A percentile compares a stretch with the other conserved stretches of the same genome.
Evolutionary conservation across 129 eudicot species (phyloP).

Genomic region (Glebionis coronaria): DNA sequence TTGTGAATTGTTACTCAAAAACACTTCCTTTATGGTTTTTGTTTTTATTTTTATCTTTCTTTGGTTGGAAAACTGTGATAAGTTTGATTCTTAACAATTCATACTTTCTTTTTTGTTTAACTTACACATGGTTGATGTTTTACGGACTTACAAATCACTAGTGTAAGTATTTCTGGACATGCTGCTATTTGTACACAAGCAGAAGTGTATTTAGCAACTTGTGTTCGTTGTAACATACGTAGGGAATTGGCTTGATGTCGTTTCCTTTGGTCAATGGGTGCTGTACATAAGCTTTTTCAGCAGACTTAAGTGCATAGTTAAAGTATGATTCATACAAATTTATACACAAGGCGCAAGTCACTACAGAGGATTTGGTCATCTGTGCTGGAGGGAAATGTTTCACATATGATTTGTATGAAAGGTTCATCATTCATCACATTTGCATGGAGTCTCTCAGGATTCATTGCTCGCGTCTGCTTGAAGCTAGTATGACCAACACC

Average conservation of each 20-base stretch:
- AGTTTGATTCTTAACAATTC: constrained; percentile 21
- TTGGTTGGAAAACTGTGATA: constrained; percentile 27
- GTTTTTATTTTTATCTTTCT: neutral
- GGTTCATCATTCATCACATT: neutral
- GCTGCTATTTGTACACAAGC: neutral
- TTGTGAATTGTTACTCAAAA: constrained; percentile 17
- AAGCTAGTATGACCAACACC: neutral
- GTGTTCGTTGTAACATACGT: neutral
- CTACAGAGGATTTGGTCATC: neutral
- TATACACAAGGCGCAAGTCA: neutral
- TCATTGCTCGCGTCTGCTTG: neutral
- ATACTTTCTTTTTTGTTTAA: constrained; percentile 11
- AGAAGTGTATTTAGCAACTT: neutral
- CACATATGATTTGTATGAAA: neutral
- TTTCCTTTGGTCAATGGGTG: neutral
- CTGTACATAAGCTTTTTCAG: neutral
- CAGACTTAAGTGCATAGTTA: neutral
- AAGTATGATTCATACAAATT: neutral
- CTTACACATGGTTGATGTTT: constrained; percentile 1
- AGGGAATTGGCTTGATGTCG: no score
- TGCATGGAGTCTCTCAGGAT: neutral
- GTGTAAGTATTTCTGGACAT: neutral
- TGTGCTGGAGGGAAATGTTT: neutral
- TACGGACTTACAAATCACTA: neutral
- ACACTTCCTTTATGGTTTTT: constrained; percentile 19